These are phyloP conservation scores for Irpex sp. DNA, from an alignment of 1,284 basidiomycete genomes.

Conservation along the genomic window DNA sequence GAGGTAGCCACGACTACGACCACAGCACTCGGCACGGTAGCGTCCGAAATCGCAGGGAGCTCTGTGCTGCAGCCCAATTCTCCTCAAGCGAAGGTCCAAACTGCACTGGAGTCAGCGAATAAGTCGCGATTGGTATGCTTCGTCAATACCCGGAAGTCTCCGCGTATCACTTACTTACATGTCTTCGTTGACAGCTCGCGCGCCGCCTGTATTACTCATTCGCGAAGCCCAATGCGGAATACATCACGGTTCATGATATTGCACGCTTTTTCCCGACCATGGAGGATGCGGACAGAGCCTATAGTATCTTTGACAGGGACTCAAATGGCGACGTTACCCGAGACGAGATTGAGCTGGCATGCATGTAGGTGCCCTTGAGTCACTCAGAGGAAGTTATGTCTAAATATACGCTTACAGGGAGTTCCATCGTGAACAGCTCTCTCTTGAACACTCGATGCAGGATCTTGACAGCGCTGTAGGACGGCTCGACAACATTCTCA, in stretches of 20 bases:
- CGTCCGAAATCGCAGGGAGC: slow-evolving; percentile 69
- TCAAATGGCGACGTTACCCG: slow-evolving; percentile 74
- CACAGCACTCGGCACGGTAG: slow-evolving; percentile 77
- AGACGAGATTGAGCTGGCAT: slow-evolving; percentile 78
- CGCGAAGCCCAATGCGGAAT: slow-evolving; percentile 56
- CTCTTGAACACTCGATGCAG: slow-evolving; percentile 85
- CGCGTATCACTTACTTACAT: background rate
- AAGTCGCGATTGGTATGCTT: slow-evolving; percentile 71
- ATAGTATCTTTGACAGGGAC: slow-evolving; percentile 83
- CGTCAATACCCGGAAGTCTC: background rate
- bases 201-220: slow-evolving; percentile 89
- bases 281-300: slow-evolving; percentile 65
- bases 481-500: slow-evolving; percentile 72
- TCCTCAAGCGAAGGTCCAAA: slow-evolving; percentile 78
- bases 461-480: slow-evolving; percentile 90
- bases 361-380: slow-evolving; percentile 42
- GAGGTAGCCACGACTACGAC: slow-evolving; percentile 78
- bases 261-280: slow-evolving; percentile 65
- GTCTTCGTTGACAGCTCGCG: slow-evolving; percentile 51
- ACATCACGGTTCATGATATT: slow-evolving; percentile 70
- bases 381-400: no score
- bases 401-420: slow-evolving; percentile 39
- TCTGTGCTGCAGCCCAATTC: slow-evolving; percentile 88
- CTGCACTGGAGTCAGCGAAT: slow-evolving; percentile 75
- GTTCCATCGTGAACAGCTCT: slow-evolving; percentile 82